A percentile compares a stretch with the other conserved stretches of the same genome.
These are phyloP conservation scores for Lasiosphaeria miniovina DNA, from an alignment of 495 filamentous ascomycete species.

Conservation along the genomic window DNA sequence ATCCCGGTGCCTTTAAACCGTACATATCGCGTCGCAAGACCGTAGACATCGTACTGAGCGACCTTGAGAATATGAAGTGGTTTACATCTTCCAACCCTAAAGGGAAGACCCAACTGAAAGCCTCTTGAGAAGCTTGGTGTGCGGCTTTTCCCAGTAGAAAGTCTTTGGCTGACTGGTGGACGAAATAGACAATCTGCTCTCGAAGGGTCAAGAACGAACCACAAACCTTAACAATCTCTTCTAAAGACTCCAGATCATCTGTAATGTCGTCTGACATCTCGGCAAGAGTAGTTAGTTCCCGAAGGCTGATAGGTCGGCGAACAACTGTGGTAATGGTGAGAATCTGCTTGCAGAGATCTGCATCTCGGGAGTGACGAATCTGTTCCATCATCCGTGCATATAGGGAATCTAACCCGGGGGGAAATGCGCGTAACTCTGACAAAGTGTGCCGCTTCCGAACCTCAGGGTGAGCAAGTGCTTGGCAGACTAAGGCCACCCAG, in stretches of 20 bases:
- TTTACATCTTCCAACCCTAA: not conserved
- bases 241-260: not conserved
- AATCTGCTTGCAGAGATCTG: conserved; percentile 18
- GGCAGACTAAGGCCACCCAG: conserved; percentile 33
- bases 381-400: conserved; percentile 25
- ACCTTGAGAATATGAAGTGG: conserved; percentile 25
- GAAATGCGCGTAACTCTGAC: conserved; percentile 11
- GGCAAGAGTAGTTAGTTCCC: conserved; percentile 18
- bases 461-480: conserved; percentile 18
- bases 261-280: conserved; percentile 7
- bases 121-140: conserved; percentile 6
- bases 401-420: conserved; percentile 13
- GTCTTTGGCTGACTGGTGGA: conserved; percentile 42
- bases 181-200: conserved; percentile 26
- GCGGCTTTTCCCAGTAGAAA: conserved; percentile 21
- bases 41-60: conserved; percentile 22
- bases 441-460: conserved; percentile 4
- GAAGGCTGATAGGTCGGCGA: conserved; percentile 20
- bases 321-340: conserved; percentile 14
- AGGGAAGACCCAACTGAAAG: conserved; percentile 6
- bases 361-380: not conserved
- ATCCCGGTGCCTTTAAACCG: conserved; percentile 11
- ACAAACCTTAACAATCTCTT: conserved; percentile 17
- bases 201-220: conserved; percentile 30
- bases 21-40: conserved; percentile 19